Conservation (phyloP, 306 rosid species). For the Prunus fruticosa region DNA sequence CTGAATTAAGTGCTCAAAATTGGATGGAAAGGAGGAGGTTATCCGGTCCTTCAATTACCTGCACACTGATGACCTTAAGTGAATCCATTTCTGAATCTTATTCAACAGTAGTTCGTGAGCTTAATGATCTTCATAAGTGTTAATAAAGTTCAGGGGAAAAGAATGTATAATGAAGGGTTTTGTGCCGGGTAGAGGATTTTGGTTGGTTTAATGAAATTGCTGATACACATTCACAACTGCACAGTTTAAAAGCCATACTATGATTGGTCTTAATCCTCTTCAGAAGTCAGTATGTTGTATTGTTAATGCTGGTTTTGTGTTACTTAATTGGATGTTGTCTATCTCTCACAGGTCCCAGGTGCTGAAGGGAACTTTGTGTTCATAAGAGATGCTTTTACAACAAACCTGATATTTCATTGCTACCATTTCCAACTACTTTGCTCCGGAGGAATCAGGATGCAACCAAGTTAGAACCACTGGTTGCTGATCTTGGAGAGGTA, state of each 20-base stretch:
- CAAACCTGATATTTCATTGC: conserved; percentile 61
- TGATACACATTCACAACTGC: neutral
- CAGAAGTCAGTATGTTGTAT: neutral
- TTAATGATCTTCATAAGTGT: neutral
- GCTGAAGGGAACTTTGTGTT: conserved; percentile 92
- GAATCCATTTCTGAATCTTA: neutral
- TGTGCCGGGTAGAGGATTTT: neutral
- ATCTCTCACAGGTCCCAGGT: conserved; percentile 75
- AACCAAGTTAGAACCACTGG: conserved; percentile 50
- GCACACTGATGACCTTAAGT: neutral
- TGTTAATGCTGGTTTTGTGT: neutral
- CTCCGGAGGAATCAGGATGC: conserved; percentile 59
- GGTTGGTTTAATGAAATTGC: neutral
- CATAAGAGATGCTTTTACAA: conserved; percentile 74
- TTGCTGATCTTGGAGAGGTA: conserved; percentile 88
- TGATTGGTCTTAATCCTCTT: neutral
- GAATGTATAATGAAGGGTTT: neutral
- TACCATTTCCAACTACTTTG: conserved; percentile 91
- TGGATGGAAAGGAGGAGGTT: conserved; percentile 1
- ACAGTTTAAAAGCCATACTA: neutral
- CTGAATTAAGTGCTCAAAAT: neutral
- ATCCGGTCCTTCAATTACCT: neutral
- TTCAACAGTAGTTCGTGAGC: neutral
- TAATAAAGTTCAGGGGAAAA: neutral
- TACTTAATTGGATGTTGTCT: conserved; percentile 17